A percentile compares a stretch with the other conserved stretches of the same genome.
phyloP scores from a whole-genome alignment of 352 stramenopile genomes.

The Phytophthora crassamura region DNA sequence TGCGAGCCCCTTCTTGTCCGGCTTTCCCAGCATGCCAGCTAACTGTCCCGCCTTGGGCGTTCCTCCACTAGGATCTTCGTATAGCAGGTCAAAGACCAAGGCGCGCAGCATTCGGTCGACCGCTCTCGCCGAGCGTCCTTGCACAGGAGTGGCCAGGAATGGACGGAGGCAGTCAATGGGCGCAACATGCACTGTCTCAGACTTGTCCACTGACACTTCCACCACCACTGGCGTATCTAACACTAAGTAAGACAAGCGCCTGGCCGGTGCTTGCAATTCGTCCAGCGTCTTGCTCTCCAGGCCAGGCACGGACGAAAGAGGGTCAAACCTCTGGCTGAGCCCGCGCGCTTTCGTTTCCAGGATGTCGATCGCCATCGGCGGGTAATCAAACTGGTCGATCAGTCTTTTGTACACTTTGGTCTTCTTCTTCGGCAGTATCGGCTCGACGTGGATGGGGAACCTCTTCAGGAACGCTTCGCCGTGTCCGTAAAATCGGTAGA shows the following conservation, averaged over 20 bases:
- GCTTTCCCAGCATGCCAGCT: slow-evolving; percentile 40
- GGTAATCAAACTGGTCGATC: slow-evolving; percentile 66
- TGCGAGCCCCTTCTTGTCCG: slow-evolving; percentile 42
- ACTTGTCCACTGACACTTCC: slow-evolving; percentile 40
- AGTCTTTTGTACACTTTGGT: slow-evolving; percentile 65
- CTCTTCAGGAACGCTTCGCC: slow-evolving; percentile 47
- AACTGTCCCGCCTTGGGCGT: slow-evolving; percentile 40
- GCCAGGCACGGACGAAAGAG: slow-evolving; percentile 36
- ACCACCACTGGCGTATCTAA: slow-evolving; percentile 50
- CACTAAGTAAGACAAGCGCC: slow-evolving; percentile 60
- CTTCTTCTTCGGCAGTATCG: slow-evolving; percentile 43
- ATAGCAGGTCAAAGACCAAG: slow-evolving; percentile 59
- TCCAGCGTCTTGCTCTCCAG: slow-evolving; percentile 45
- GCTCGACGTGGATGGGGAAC: slow-evolving; percentile 51
- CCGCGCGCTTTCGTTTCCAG: slow-evolving; percentile 51
- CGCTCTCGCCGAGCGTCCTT: slow-evolving; percentile 32
- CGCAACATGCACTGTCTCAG: slow-evolving; percentile 32
- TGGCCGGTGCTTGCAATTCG: slow-evolving; percentile 44
- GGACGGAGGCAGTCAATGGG: slow-evolving; percentile 36
- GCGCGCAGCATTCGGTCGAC: slow-evolving; percentile 54
- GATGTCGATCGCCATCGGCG: slow-evolving; percentile 69
- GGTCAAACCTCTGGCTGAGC: slow-evolving; percentile 68
- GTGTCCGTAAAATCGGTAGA: slow-evolving; percentile 86
- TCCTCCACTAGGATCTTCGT: slow-evolving; percentile 36
- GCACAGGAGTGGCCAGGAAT: slow-evolving; percentile 42